These are phyloP conservation scores for Malus hybrid DNA, from an alignment of 331 rosid genomes.

Conservation along the genomic window DNA sequence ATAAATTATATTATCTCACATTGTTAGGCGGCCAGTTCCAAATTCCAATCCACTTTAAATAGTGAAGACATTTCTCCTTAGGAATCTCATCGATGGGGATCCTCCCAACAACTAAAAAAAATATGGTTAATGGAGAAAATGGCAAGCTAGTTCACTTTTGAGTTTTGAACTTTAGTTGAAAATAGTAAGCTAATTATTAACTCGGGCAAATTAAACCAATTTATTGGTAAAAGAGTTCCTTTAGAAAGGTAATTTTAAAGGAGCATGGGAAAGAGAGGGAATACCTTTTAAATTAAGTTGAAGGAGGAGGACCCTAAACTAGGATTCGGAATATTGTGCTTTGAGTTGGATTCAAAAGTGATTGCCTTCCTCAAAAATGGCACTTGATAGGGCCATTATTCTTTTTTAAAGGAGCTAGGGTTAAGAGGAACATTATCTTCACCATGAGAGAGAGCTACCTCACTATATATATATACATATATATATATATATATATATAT, in stretches of 20 bases:
- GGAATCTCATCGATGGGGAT: slow-evolving; percentile 1
- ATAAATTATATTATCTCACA: not conserved
- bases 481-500: too few species aligned
- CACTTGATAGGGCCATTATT: not conserved
- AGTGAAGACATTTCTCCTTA: not conserved
- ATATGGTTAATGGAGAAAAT: not conserved
- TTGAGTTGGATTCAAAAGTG: not conserved
- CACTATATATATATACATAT: too few species aligned
- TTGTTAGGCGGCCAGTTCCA: not conserved
- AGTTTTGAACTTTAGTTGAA: not conserved
- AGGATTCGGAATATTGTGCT: not conserved
- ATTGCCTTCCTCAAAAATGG: not conserved
- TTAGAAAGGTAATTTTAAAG: not conserved
- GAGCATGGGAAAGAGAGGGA: not conserved
- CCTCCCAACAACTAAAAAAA: not conserved
- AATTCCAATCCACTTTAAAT: slow-evolving; percentile 3
- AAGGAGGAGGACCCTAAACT: not conserved
- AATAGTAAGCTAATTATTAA: not conserved
- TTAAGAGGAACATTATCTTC: not conserved
- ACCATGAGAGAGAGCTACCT: not conserved
- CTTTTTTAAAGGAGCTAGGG: not conserved
- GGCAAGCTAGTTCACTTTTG: not conserved
- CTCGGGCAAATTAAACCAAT: not conserved
- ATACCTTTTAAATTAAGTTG: not conserved
- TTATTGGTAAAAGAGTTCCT: not conserved